Percentiles rank a stretch among this genome's conserved stretches.
phyloP scores from a whole-genome alignment of 2,329 filamentous ascomycete species.

The Colletotrichum spinosum region DNA sequence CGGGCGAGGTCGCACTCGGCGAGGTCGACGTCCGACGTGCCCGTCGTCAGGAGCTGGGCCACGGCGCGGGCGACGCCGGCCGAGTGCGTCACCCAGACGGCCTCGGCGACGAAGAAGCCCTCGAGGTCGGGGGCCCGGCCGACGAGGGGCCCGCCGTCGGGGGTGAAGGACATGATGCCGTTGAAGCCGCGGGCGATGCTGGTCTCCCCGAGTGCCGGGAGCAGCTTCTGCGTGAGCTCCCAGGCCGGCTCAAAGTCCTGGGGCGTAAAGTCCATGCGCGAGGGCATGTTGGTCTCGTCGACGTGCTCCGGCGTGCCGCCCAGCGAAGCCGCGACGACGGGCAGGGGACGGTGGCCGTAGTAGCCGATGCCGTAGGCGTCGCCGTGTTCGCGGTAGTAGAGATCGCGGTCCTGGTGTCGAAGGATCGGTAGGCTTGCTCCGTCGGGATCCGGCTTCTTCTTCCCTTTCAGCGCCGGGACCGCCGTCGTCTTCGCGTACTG shows the following conservation, averaged over 20 bases:
- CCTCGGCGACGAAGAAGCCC: constrained; percentile 73
- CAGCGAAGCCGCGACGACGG: constrained; percentile 65
- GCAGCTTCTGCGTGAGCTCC: constrained; percentile 64
- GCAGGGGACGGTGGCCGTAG: constrained; percentile 73
- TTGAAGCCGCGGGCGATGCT: constrained; percentile 72
- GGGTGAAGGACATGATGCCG: constrained; percentile 74
- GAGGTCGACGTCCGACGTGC: constrained; percentile 66
- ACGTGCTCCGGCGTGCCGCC: constrained; percentile 65
- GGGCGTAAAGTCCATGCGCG: constrained; percentile 68
- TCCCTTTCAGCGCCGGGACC: constrained; percentile 54
- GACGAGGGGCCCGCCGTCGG: constrained; percentile 70
- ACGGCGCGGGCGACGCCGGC: constrained; percentile 71
- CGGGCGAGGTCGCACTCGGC: constrained; percentile 69
- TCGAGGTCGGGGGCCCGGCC: constrained; percentile 69
- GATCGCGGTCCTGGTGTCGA: constrained; percentile 71
- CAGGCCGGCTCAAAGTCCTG: constrained; percentile 72
- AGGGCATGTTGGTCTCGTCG: constrained; percentile 72
- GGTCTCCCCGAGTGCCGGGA: constrained; percentile 63
- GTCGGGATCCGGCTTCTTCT: constrained; percentile 52
- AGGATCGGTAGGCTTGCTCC: constrained; percentile 68
- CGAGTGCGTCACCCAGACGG: constrained; percentile 76
- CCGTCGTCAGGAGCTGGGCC: constrained; percentile 68
- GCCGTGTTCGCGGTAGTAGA: constrained; percentile 75
- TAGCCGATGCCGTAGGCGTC: constrained; percentile 72
- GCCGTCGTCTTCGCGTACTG: constrained; percentile 73